A percentile compares a stretch with the other conserved stretches of the same genome.
Conservation (phyloP, 257 asterid species). For the Capsicum chinense region DNA sequence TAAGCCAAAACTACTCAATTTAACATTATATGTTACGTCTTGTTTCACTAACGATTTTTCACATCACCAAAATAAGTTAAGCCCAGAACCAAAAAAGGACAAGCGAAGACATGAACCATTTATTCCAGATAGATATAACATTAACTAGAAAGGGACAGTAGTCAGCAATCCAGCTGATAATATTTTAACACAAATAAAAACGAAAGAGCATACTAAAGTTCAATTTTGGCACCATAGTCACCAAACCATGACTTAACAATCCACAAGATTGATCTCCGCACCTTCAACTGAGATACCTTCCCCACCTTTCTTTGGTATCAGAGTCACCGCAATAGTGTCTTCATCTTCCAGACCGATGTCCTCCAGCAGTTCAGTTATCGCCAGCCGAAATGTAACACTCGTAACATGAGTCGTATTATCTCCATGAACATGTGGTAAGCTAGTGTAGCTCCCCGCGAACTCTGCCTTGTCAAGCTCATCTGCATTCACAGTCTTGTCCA, state of each 20-base stretch:
- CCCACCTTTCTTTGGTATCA: background rate
- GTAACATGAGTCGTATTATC: background rate
- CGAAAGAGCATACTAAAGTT: no score
- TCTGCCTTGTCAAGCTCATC: constrained; percentile 47
- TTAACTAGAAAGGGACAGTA: no score
- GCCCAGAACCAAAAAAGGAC: no score
- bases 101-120: no score
- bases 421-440: constrained; percentile 49
- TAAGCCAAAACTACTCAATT: no score
- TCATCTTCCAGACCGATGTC: background rate
- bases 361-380: background rate
- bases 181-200: no score
- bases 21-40: no score
- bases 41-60: no score
- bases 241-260: background rate
- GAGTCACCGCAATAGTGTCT: background rate
- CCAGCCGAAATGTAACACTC: background rate
- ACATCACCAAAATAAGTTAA: no score
- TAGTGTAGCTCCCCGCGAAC: constrained; percentile 56
- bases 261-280: background rate
- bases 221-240: no score
- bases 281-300: background rate
- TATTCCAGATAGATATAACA: no score
- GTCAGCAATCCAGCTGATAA: no score
- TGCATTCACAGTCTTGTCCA: constrained; percentile 45